A percentile compares a stretch with the other conserved stretches of the same genome.
phyloP scores from a whole-genome alignment of 352 stramenopile genomes.

The Phytophthora sansomeana region DNA sequence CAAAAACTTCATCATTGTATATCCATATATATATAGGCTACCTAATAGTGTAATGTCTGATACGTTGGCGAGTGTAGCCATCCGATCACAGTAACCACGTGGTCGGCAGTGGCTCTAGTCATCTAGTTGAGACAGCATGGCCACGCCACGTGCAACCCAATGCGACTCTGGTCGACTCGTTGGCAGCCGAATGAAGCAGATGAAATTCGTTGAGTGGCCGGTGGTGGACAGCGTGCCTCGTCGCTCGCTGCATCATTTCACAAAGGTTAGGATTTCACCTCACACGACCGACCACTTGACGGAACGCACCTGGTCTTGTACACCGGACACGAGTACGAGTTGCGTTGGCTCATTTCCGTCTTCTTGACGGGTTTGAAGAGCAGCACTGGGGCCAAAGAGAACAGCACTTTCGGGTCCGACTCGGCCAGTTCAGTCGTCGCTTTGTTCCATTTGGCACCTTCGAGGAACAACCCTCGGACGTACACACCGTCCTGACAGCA shows the following conservation, averaged over 20 bases:
- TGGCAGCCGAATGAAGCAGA: slow-evolving; percentile 93
- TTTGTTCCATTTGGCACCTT: slow-evolving; percentile 91
- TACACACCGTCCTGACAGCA: slow-evolving; percentile 84
- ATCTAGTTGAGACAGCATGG: slow-evolving; percentile 93
- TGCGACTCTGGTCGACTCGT: slow-evolving; percentile 82
- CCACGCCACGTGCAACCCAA: slow-evolving; percentile 94
- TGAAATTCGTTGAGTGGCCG: slow-evolving; percentile 96
- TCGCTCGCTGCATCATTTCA: slow-evolving; percentile 64
- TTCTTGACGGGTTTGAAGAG: slow-evolving; percentile 87
- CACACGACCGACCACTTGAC: slow-evolving; percentile 2
- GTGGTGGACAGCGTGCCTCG: slow-evolving; percentile 93
- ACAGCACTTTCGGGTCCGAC: slow-evolving; percentile 90
- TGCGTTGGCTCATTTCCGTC: slow-evolving; percentile 67
- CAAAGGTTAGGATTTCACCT: slow-evolving; percentile 10
- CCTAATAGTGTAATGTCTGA: background rate
- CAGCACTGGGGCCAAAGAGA: slow-evolving; percentile 84
- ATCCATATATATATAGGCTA: too few relatives aligned
- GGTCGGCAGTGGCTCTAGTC: slow-evolving; percentile 48
- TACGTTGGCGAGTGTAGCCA: background rate
- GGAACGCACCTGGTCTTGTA: slow-evolving; percentile 91
- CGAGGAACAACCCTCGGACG: slow-evolving; percentile 88
- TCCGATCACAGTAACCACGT: background rate
- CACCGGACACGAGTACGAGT: slow-evolving; percentile 92
- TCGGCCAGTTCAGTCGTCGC: slow-evolving; percentile 70
- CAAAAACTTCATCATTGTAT: too few relatives aligned